phyloP scores from a whole-genome alignment of 805 yeast genomes.

The Saccharomyces mikatae region DNA sequence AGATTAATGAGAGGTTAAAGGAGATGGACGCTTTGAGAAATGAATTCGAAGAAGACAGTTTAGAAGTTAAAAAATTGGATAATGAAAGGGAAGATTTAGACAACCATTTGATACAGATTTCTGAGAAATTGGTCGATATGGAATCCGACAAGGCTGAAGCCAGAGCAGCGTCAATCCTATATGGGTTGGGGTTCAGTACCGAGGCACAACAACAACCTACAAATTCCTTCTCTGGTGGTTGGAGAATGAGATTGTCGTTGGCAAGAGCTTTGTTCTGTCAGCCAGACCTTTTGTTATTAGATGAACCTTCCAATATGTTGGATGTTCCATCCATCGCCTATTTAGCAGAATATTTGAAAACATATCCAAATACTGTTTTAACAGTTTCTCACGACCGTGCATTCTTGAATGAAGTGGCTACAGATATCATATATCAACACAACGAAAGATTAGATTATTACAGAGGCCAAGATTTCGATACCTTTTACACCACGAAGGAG shows the following conservation, averaged over 20 bases:
- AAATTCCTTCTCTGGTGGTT: conserved; percentile 96
- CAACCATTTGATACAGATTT: conserved; percentile 65
- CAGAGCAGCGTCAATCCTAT: conserved; percentile 87
- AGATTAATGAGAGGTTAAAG: conserved; percentile 61
- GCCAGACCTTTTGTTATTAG: conserved; percentile 86
- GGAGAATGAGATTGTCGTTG: conserved; percentile 98
- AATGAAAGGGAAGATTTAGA: conserved; percentile 86
- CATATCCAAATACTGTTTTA: conserved; percentile 85
- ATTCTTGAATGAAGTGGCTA: conserved; percentile 93
- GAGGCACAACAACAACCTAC: conserved; percentile 80
- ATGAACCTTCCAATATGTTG: conserved; percentile 99
- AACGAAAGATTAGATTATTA: conserved; percentile 94
- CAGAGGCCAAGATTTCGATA: conserved; percentile 87
- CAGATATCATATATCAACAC: conserved; percentile 96
- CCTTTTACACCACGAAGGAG: conserved; percentile 86
- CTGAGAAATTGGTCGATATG: conserved; percentile 80
- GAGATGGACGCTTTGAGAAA: conserved; percentile 64
- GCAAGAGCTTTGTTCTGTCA: conserved; percentile 97
- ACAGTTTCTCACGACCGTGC: conserved; percentile 98
- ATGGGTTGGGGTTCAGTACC: conserved; percentile 86
- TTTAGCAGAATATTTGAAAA: conserved; percentile 79
- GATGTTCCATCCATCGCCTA: conserved; percentile 98
- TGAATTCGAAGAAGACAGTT: conserved; percentile 68
- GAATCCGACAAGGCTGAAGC: conserved; percentile 97
- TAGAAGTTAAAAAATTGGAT: conserved; percentile 71